Conservation (phyloP, 345 rosid genomes). For the Pugionium dolabratum region DNA sequence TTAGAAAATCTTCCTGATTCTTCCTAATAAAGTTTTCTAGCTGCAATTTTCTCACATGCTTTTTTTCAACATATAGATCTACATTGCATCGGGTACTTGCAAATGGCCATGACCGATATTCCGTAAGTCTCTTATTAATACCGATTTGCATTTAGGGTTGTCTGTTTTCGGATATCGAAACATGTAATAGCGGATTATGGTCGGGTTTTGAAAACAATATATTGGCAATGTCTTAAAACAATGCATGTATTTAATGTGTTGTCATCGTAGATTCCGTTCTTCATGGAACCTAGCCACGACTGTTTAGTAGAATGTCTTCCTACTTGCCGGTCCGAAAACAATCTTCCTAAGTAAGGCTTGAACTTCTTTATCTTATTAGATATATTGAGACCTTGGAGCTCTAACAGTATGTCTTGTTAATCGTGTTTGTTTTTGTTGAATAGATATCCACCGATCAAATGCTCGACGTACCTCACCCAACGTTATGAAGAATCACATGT, state of each 20-base stretch:
- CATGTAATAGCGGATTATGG: too few relatives aligned
- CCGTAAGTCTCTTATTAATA: constrained; percentile 43
- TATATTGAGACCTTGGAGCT: background rate
- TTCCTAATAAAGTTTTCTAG: background rate
- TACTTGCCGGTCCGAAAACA: constrained; percentile 65
- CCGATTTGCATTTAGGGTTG: background rate
- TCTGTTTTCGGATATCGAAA: too few relatives aligned
- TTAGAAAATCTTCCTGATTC: too few relatives aligned
- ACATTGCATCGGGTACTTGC: constrained; percentile 83
- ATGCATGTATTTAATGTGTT: background rate
- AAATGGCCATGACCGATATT: constrained; percentile 69
- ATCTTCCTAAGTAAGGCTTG: constrained; percentile 71
- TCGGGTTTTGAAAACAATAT: too few relatives aligned
- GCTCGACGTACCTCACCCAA: background rate
- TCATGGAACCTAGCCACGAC: constrained; percentile 69
- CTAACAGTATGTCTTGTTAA: too few relatives aligned
- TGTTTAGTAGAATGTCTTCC: constrained; percentile 84
- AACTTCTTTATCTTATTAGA: background rate
- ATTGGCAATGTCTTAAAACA: background rate
- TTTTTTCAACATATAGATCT: constrained; percentile 48
- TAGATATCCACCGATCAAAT: background rate
- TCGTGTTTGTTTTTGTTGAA: too few relatives aligned
- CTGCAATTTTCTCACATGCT: background rate
- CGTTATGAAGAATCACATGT: background rate
- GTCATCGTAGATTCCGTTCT: constrained; percentile 63